Conservation (phyloP, 129 eudicot genomes). For the Daucus carota region DNA sequence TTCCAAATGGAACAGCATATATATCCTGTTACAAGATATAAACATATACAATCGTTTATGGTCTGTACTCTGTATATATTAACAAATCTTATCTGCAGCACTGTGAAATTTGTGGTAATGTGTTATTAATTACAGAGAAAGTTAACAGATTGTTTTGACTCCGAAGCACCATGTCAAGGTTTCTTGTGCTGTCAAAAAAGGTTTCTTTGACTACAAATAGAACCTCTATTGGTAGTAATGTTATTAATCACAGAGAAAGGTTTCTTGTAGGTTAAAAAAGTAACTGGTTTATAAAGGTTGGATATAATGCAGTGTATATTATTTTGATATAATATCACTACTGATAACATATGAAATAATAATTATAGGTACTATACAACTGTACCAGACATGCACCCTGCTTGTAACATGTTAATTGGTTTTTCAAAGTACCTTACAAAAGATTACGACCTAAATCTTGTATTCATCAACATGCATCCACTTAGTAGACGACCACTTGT, state of each 20-base stretch:
- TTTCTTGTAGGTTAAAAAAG: not conserved
- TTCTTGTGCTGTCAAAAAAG: not conserved
- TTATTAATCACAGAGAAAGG: too few species aligned
- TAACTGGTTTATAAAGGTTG: too few species aligned
- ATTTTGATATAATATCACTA: too few species aligned
- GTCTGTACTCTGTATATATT: not conserved
- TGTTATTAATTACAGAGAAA: not conserved
- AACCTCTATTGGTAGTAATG: too few species aligned
- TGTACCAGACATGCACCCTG: not conserved
- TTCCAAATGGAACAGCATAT: not conserved
- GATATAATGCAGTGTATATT: too few species aligned
- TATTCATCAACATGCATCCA: slow-evolving; percentile 95
- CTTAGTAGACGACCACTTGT: slow-evolving; percentile 94
- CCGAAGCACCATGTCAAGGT: not conserved
- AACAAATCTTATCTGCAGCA: not conserved
- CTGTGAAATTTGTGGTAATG: not conserved
- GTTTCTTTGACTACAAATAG: too few species aligned
- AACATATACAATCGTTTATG: not conserved
- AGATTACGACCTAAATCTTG: slow-evolving; percentile 30
- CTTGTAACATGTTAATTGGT: not conserved
- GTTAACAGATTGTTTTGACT: not conserved
- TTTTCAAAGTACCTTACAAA: slow-evolving; percentile 9
- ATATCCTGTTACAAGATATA: slow-evolving; percentile 10
- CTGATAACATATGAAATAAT: too few species aligned
- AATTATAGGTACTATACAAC: not conserved